Conservation (phyloP, 805 yeast species). For the Saccharomycopsis javanensis region DNA sequence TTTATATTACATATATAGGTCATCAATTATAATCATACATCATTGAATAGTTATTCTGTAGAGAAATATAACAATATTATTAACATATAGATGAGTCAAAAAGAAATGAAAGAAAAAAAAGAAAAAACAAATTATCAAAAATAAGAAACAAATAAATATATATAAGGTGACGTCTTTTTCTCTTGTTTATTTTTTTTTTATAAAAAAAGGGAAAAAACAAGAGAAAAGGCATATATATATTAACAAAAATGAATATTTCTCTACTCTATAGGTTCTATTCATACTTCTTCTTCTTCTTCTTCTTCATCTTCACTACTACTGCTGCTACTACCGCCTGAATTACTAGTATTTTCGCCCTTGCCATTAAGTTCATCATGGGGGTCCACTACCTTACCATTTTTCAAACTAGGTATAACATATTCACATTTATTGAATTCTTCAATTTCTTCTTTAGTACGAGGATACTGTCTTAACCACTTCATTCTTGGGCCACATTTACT, state of each 20-base stretch:
- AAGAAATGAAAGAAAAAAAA: background rate
- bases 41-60: too few species aligned
- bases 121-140: background rate
- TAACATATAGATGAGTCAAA: background rate
- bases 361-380: conserved; percentile 23
- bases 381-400: conserved; percentile 16
- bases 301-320: conserved; percentile 9
- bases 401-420: conserved; percentile 38
- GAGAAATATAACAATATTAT: background rate
- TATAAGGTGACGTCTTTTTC: too few species aligned
- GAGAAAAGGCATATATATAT: too few species aligned
- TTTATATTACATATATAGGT: background rate
- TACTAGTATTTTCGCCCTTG: conserved; percentile 30
- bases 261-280: background rate
- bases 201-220: too few species aligned
- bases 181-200: too few species aligned
- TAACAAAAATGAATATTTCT: background rate
- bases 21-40: background rate
- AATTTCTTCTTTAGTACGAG: conserved; percentile 50
- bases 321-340: conserved; percentile 32
- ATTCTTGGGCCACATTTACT: conserved; percentile 86
- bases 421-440: conserved; percentile 59
- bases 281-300: conserved; percentile 8
- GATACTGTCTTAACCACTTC: conserved; percentile 85
- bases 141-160: background rate